Evolutionary conservation across 805 yeast species (phyloP).

Genomic region (Starmerella bombi): DNA sequence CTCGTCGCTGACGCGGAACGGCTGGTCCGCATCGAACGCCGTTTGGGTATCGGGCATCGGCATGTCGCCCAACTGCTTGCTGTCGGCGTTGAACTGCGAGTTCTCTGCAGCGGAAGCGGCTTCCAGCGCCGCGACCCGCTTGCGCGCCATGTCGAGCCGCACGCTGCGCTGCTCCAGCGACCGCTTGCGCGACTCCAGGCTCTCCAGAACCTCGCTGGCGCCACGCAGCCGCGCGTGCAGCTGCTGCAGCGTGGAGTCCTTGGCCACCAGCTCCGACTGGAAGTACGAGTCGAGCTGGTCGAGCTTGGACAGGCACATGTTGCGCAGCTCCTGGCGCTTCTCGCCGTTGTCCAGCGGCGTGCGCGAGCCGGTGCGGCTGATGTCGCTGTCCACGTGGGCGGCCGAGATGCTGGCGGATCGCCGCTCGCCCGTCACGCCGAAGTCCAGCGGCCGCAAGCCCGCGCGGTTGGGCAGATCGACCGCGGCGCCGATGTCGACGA

Average conservation of each 20-base stretch:
- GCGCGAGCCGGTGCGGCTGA: conserved; percentile 10
- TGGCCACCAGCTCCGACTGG: conserved; percentile 40
- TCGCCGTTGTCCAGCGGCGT: conserved; percentile 17
- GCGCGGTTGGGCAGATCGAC: conserved; percentile 65
- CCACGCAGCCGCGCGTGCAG: conserved; percentile 46
- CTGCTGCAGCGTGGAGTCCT: conserved; percentile 39
- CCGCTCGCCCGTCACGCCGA: conserved; percentile 39
- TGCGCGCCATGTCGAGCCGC: conserved; percentile 21
- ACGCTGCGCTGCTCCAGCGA: conserved; percentile 39
- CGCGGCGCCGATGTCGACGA: conserved; percentile 82
- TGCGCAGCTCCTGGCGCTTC: conserved; percentile 34
- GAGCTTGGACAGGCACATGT: conserved; percentile 40
- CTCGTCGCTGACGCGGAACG: conserved; percentile 44
- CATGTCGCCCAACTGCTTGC: conserved; percentile 26
- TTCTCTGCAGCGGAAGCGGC: conserved; percentile 56
- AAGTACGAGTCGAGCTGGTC: conserved; percentile 45
- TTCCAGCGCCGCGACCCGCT: conserved; percentile 34
- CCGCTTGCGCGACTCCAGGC: conserved; percentile 31
- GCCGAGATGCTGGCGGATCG: background rate
- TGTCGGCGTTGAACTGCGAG: conserved; percentile 33
- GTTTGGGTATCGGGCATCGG: conserved; percentile 12
- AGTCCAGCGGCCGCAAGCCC: conserved; percentile 77
- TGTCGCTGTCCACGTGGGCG: background rate
- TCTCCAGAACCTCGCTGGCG: conserved; percentile 40
- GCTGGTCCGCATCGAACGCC: conserved; percentile 55